phyloP scores from a whole-genome alignment of 2,329 filamentous ascomycete genomes.

The Diaporthe velutina region DNA sequence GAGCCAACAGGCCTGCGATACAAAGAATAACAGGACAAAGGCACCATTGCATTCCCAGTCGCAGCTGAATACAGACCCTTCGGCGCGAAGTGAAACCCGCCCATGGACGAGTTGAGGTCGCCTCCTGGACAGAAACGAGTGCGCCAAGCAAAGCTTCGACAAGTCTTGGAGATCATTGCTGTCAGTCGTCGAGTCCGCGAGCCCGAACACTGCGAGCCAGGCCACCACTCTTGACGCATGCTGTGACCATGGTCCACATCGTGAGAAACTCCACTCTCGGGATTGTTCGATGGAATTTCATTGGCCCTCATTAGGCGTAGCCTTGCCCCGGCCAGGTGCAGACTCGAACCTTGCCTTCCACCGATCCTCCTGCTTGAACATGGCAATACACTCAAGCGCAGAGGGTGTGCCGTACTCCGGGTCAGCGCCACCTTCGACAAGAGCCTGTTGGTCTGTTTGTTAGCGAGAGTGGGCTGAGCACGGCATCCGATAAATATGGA shows the following conservation, averaged over 20 bases:
- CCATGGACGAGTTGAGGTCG: no score
- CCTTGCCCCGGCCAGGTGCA: slow-evolving; percentile 63
- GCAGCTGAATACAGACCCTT: not conserved
- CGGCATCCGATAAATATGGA: no score
- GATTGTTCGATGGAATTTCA: not conserved
- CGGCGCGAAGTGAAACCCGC: not conserved
- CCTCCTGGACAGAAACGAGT: not conserved
- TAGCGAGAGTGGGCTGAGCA: not conserved
- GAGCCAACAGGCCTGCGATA: not conserved
- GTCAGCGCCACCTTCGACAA: slow-evolving; percentile 67
- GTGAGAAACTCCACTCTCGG: no score
- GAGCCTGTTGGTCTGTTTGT: slow-evolving; percentile 47
- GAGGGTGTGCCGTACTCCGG: slow-evolving; percentile 65
- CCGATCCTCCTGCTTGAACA: slow-evolving; percentile 66
- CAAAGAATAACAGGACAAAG: slow-evolving; percentile 18
- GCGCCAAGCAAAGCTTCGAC: not conserved
- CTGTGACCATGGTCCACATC: no score
- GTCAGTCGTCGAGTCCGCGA: not conserved
- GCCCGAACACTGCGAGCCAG: not conserved
- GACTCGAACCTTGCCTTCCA: slow-evolving; percentile 64
- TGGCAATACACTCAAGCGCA: slow-evolving; percentile 60
- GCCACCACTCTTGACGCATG: not conserved
- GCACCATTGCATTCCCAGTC: not conserved
- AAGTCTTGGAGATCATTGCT: not conserved
- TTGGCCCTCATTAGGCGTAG: slow-evolving; percentile 26